Evolutionary conservation across 2,329 filamentous ascomycete genomes (phyloP), one percentile per base, ranked within the genome.

Genomic region (Cadophora luteo-olivacea): DNA sequence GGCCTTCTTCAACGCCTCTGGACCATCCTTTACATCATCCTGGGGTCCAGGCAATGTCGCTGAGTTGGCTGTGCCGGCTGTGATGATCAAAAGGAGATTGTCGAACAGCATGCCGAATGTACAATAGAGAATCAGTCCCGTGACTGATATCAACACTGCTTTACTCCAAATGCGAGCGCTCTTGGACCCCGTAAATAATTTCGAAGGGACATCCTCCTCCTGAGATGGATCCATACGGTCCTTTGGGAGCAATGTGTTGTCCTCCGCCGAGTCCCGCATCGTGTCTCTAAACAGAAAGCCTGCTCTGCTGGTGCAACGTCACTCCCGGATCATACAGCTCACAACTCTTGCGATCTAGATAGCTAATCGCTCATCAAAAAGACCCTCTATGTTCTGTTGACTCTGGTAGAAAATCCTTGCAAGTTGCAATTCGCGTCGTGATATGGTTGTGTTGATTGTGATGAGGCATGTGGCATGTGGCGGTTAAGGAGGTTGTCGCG

Each of bases 51-150:
- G 54, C 11, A 65, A 16, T 11, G 24, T 29, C 22, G 38, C 57
- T 19, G 49, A n/a, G 36, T 57, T 60, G 7, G 58, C 51, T 61
- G 63, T 14, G 14, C 60, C 63, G 12, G 69, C 48, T 22, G 68
- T 63, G 19, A 67, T 38, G 12, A 72, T 32, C 32, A 65, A 32
- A 7, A 68, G 45, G 9, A 70, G 41, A 49, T 72, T 64, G 19
- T 72, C 64, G 51, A 70, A 65, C 19, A 72, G 55, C 66, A 72
- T 71, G 55, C 55, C 67, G 29, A 72, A 70, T 29, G 72, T 70
- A 61, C 69, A 75, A 33, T 70, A 74, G 16, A 72, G 22, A 7
- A 70, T 58, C 4, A 65, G 33, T 12, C 57, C 67, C n/a, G 58
- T 61, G 63, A 68, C 16, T 22, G 60, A 45, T 38, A 65, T 52